Percentiles rank a stretch among this genome's conserved stretches.
These are phyloP conservation scores for Escovopsis sp. DNA, from an alignment of 2,329 filamentous ascomycete species.

Conservation along the genomic window DNA sequence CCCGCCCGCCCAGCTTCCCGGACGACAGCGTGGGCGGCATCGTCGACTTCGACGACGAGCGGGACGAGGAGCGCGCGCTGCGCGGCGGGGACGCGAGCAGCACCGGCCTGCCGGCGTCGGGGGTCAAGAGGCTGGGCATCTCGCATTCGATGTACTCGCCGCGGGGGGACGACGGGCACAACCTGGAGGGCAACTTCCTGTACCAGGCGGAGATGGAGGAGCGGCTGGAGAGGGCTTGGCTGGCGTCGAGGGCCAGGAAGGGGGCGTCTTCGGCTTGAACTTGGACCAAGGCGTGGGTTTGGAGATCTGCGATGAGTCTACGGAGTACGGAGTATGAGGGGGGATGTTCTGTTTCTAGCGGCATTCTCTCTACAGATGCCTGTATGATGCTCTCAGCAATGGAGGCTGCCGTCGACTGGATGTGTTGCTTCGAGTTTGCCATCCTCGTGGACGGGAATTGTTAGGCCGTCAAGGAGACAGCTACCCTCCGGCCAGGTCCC, in stretches of 20 bases:
- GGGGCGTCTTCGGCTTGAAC: neutral
- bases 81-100: conserved; percentile 21
- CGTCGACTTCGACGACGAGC: conserved; percentile 24
- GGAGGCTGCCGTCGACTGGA: too few relatives aligned
- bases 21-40: conserved; percentile 23
- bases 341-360: too few relatives aligned
- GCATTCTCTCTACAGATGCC: too few relatives aligned
- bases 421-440: too few relatives aligned
- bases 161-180: conserved; percentile 24
- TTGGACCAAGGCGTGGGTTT: too few relatives aligned
- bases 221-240: neutral
- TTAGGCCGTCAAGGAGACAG: too few relatives aligned
- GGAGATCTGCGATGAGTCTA: too few relatives aligned
- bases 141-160: conserved; percentile 23
- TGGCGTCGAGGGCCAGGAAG: neutral
- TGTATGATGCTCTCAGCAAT: too few relatives aligned
- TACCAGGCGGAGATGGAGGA: neutral
- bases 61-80: conserved; percentile 16
- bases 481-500: too few relatives aligned
- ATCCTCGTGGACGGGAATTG: too few relatives aligned
- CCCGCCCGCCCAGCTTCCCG: conserved; percentile 16
- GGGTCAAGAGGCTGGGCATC: conserved; percentile 12
- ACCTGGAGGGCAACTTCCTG: conserved; percentile 13
- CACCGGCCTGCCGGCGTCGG: conserved; percentile 20
- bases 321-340: too few relatives aligned